These are phyloP conservation scores for Spiraea crenata DNA, from an alignment of 331 rosid genomes.

Conservation along the genomic window DNA sequence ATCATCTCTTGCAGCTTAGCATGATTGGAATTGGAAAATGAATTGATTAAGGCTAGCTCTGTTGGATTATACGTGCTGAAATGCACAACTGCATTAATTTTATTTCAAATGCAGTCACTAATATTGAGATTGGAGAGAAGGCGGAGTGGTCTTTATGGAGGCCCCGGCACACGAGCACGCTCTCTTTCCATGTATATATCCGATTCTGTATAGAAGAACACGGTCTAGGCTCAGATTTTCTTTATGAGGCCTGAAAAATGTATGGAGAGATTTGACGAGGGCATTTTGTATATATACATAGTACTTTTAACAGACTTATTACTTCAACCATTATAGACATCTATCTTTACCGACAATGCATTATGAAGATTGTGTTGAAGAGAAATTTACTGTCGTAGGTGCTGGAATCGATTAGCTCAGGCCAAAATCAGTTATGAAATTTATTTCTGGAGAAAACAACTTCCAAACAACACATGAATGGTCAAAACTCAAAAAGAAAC, in stretches of 20 bases:
- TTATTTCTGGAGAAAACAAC: background rate
- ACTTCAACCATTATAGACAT: background rate
- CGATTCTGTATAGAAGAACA: background rate
- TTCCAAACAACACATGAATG: background rate
- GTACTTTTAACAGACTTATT: too few relatives aligned
- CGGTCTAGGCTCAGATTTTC: background rate
- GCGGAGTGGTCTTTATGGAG: conserved; percentile 4
- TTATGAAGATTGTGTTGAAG: too few relatives aligned
- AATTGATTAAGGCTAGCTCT: background rate
- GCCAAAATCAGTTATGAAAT: background rate
- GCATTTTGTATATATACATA: too few relatives aligned
- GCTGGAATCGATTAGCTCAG: background rate
- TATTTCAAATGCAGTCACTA: background rate
- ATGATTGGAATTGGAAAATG: conserved; percentile 57
- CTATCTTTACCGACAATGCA: too few relatives aligned
- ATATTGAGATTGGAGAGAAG: conserved; percentile 1
- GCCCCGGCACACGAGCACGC: background rate
- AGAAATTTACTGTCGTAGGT: background rate
- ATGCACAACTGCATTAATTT: background rate
- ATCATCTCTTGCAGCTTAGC: conserved; percentile 43
- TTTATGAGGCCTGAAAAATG: background rate
- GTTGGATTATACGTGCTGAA: background rate
- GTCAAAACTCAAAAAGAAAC: background rate
- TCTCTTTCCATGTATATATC: background rate
- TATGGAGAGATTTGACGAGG: background rate